Evolutionary conservation across 2,329 filamentous ascomycete genomes (phyloP), one percentile per base, ranked within the genome.

Genomic region (Penicillium sp.): DNA sequence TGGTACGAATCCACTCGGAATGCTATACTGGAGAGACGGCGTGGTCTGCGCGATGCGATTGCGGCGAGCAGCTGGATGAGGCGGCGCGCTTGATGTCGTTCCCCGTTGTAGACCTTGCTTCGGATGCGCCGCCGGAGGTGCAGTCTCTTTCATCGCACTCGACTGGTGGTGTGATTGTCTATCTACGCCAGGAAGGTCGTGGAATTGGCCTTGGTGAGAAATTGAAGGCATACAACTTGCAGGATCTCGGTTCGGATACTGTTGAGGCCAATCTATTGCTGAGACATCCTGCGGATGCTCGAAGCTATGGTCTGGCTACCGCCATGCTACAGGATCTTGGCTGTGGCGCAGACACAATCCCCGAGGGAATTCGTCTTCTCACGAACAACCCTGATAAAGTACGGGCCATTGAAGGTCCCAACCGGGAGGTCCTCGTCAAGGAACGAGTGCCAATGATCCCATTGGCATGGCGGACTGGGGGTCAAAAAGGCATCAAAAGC

Each of bases 331-430:
- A 87, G 57, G 94, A 99, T 75, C 77, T 99, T 29, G 92, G 91
- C 0, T 83, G 86, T 8, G 84, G 81, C 2, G 82, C 79, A 1
- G 82, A 96, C 63, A 73, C 77, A 11, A 89, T 92, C 27, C 65
- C 70, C 22, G 67, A 73, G 29, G 77, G 77, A 13, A 87, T 97
- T 49, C 82, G 90, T 34, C 77, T 99, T 47, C 77, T 99, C 65
- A 99, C 94, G 9, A 99, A 99, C 72, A 99, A 99, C 67, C 94
- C 94, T 0, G 94, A 99, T 66, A 99, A 99, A 79, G 90, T 99
- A 40, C 82, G 91, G 14, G 94, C 94, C 0, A 90, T 99, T 0
- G 94, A 99, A 72, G 94, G 94, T 0, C 92, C 92, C 0, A 90
- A 90, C 61, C 80, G 92, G 10, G 93, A 99, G 75, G 82, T 99